Evolutionary conservation across 441 rosid species (phyloP).

Genomic region (Brassica balearica): DNA sequence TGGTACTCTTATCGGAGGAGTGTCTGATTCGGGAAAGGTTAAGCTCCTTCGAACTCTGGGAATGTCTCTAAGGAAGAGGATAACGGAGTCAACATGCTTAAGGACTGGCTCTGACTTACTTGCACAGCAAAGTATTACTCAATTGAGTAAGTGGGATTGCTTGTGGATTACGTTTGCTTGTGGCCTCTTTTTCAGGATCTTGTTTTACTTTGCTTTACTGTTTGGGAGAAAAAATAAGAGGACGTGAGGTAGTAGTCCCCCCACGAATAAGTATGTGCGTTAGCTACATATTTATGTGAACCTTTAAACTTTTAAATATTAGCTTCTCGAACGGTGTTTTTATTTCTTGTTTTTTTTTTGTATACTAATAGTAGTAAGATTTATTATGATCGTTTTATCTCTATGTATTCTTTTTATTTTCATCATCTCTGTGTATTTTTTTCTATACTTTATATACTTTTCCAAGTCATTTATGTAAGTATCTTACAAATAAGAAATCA

Average conservation of each 20-base stretch:
- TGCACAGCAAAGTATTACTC: not conserved
- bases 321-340: not conserved
- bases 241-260: conserved; percentile 1
- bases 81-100: conserved; percentile 2
- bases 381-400: not conserved
- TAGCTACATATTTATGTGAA: not conserved
- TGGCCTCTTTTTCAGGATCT: conserved; percentile 4
- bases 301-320: not conserved
- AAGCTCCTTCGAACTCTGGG: conserved; percentile 1
- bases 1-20: not conserved
- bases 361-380: not conserved
- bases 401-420: not conserved
- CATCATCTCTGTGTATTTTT: not conserved
- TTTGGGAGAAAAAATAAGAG: conserved; percentile 1
- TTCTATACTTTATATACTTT: no score
- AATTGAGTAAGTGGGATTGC: conserved; percentile 4
- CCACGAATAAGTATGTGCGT: not conserved
- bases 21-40: not conserved
- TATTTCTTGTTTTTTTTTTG: not conserved
- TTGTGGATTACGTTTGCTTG: conserved; percentile 1
- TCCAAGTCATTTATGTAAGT: not conserved
- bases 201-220: not conserved
- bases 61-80: not conserved
- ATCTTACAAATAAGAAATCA: not conserved
- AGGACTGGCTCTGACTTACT: not conserved